Evolutionary conservation across 164 flowering plant genomes (phyloP), one percentile per base, ranked within the genome.

Genomic region (Taxillus chinensis): DNA sequence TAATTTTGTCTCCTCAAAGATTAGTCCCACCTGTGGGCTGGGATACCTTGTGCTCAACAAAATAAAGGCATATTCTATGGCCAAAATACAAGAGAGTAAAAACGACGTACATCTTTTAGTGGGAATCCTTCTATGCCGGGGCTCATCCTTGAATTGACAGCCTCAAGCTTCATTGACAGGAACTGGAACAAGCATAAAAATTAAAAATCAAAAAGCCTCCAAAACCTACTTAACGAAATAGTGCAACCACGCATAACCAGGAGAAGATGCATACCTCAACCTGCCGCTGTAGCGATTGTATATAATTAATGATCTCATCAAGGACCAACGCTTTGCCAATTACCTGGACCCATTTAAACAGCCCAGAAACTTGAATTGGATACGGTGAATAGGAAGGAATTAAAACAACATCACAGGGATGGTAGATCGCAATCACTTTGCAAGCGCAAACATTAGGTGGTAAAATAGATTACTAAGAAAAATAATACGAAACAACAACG

Each of bases 241-340:
- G 3, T 2, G 6, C 10, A 0, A 5, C 37, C 39, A 66, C n/a
- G 48, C 15, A 62, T 3, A 49, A 52, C 11, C 46, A 62, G 56
- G 49, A 7, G 45, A 14, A 12, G 46, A 43, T 39, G 11, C 54
- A 49, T 70, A 79, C 96, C 96, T 89, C 92, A 64, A 89, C 96
- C 67, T 89, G 96, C 9, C 82, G 80, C 73, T 89, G 96, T 53
- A 89, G 71, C 27, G 96, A 86, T 67, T 89, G 96, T 55, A 89
- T 83, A 67, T 89, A 89, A 72, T 89, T 89, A n/a, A 89, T 89
- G 42, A 89, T 89, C 77, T 89, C 96, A 68, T 89, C 96, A 58
- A 89, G 89, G 59, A 89, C 87, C 45, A 89, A 67, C 1, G 96
- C 90, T 73, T 84, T 89, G 37, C 96, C 88, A 57, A 83, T 83